These are phyloP conservation scores for Boechera retrofracta DNA, from an alignment of 345 rosid genomes.

Conservation along the genomic window DNA sequence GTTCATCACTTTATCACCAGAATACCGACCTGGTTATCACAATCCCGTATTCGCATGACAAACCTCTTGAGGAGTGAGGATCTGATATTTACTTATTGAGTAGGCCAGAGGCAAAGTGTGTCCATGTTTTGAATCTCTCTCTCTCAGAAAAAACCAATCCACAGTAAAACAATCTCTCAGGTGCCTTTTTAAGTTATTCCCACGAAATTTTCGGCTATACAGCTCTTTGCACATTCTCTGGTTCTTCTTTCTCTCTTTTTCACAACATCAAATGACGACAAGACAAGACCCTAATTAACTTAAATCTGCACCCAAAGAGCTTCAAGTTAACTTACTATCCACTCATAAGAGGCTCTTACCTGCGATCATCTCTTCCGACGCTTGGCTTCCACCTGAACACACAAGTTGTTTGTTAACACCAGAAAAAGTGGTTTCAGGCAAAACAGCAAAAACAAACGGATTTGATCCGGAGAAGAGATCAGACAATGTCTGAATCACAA, in stretches of 20 bases:
- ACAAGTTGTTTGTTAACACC: slow-evolving; percentile 5
- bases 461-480: neutral
- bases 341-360: neutral
- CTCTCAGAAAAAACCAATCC: neutral
- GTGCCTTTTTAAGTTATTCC: neutral
- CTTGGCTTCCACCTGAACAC: slow-evolving; percentile 42
- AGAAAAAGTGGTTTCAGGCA: neutral
- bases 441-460: neutral
- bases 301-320: slow-evolving; percentile 27
- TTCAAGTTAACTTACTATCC: slow-evolving; percentile 25
- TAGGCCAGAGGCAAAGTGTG: neutral
- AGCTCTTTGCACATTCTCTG: slow-evolving; percentile 20
- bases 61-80: neutral
- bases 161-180: slow-evolving; percentile 14
- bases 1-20: neutral
- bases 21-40: slow-evolving; percentile 3
- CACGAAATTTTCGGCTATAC: slow-evolving; percentile 27
- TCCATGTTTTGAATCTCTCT: slow-evolving; percentile 2
- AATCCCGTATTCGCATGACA: slow-evolving; percentile 9
- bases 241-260: slow-evolving; percentile 21
- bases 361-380: slow-evolving; percentile 31
- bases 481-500: neutral
- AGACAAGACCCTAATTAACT: slow-evolving; percentile 9
- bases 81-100: neutral
- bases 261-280: slow-evolving; percentile 21